Evolutionary conservation across 768 basidiomycete species (phyloP).

Genomic region (Piloderma croceum): DNA sequence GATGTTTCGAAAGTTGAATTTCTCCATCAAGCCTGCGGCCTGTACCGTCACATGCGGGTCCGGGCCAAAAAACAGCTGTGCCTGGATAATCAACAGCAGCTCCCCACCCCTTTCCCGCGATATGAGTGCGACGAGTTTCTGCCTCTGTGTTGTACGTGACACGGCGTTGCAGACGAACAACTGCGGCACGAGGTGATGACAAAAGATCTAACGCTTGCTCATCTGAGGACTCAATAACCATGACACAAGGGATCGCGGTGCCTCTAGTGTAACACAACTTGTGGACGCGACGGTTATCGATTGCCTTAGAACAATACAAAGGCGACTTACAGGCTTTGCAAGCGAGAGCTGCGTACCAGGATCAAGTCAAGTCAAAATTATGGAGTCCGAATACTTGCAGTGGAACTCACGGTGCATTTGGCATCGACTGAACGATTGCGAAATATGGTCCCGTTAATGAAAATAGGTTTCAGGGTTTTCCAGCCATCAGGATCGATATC

Average conservation of each 20-base stretch:
- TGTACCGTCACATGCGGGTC: conserved; percentile 25
- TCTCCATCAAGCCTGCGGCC: conserved; percentile 50
- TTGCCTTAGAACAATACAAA: not conserved
- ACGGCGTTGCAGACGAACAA: conserved; percentile 35
- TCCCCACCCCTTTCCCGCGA: too few relatives aligned
- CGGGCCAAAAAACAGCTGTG: conserved; percentile 24
- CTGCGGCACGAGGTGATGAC: conserved; percentile 35
- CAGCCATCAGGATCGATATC: conserved; percentile 1
- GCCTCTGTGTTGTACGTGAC: conserved; percentile 31
- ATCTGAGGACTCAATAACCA: conserved; percentile 38
- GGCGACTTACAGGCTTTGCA: conserved; percentile 34
- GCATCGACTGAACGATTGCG: conserved; percentile 5
- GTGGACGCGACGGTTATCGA: conserved; percentile 1
- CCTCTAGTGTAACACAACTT: conserved; percentile 47
- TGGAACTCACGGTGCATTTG: conserved; percentile 4
- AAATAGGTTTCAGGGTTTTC: not conserved
- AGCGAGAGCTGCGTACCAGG: conserved; percentile 29
- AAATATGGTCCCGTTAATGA: conserved; percentile 7
- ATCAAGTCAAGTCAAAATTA: conserved; percentile 3
- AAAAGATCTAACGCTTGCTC: conserved; percentile 35
- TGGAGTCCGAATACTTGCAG: conserved; percentile 5
- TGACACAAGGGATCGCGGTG: conserved; percentile 40
- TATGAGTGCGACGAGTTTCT: too few relatives aligned
- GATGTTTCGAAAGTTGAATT: conserved; percentile 45
- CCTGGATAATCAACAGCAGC: conserved; percentile 2